Evolutionary conservation across 2,329 filamentous ascomycete species (phyloP).

Genomic region (Aspergillus ibericus): DNA sequence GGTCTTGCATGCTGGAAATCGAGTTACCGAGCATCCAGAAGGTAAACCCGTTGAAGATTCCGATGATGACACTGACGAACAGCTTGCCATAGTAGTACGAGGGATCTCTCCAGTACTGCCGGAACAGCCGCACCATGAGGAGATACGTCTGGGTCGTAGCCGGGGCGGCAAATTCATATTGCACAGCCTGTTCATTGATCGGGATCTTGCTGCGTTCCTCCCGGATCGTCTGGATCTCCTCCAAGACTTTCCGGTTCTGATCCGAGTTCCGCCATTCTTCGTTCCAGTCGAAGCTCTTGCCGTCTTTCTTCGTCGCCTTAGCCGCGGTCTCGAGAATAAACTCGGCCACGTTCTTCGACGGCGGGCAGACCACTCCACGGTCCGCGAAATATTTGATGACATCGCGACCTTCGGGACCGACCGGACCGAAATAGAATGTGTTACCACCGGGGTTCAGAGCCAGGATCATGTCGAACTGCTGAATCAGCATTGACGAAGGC

Average conservation of each 20-base stretch:
- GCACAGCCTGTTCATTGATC: slow-evolving; percentile 38
- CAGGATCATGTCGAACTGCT: slow-evolving; percentile 73
- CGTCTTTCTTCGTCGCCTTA: slow-evolving; percentile 56
- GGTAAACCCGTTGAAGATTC: slow-evolving; percentile 77
- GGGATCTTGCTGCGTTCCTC: slow-evolving; percentile 55
- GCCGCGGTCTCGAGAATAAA: slow-evolving; percentile 67
- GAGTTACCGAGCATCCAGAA: slow-evolving; percentile 69
- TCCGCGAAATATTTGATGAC: slow-evolving; percentile 69
- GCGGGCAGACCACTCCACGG: slow-evolving; percentile 65
- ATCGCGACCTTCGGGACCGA: slow-evolving; percentile 65
- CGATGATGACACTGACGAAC: slow-evolving; percentile 69
- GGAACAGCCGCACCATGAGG: slow-evolving; percentile 69
- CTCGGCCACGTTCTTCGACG: slow-evolving; percentile 65
- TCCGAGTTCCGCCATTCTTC: slow-evolving; percentile 70
- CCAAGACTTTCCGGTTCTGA: slow-evolving; percentile 58
- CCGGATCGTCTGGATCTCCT: slow-evolving; percentile 67
- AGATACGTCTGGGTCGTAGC: slow-evolving; percentile 62
- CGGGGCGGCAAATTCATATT: slow-evolving; percentile 66
- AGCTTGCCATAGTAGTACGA: slow-evolving; percentile 76
- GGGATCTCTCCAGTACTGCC: slow-evolving; percentile 73
- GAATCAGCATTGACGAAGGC: slow-evolving; percentile 66
- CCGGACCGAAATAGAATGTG: slow-evolving; percentile 71
- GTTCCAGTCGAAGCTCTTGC: slow-evolving; percentile 67
- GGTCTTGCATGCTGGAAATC: slow-evolving; percentile 70
- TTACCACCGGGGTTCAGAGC: slow-evolving; percentile 68